These are phyloP conservation scores for Phaeotremella fagi DNA, from an alignment of 768 basidiomycete genomes.

Conservation along the genomic window DNA sequence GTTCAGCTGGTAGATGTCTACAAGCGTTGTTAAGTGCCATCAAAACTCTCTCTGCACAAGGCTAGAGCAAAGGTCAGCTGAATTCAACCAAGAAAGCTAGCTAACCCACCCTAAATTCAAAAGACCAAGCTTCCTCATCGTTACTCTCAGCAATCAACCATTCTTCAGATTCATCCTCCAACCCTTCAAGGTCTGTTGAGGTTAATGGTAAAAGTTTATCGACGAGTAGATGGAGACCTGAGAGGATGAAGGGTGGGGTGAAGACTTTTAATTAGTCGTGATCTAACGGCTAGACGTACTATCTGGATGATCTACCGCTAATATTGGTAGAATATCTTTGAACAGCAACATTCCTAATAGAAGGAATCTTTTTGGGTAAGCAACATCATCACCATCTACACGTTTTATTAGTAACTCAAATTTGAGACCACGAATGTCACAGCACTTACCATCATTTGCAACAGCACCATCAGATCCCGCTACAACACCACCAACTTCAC, in stretches of 20 bases:
- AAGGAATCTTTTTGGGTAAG: slow-evolving; percentile 45
- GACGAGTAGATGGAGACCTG: slow-evolving; percentile 59
- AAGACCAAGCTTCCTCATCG: slow-evolving; percentile 89
- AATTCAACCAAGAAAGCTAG: background rate
- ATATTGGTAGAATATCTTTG: slow-evolving; percentile 46
- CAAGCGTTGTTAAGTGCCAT: slow-evolving; percentile 55
- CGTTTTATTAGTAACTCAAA: background rate
- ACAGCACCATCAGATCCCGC: slow-evolving; percentile 35
- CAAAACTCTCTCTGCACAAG: slow-evolving; percentile 88
- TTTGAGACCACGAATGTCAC: background rate
- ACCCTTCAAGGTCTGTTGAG: slow-evolving; percentile 70
- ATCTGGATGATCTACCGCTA: slow-evolving; percentile 36
- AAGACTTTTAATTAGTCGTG: slow-evolving; percentile 32
- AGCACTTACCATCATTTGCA: slow-evolving; percentile 38
- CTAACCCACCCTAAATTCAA: slow-evolving; percentile 80
- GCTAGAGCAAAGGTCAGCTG: slow-evolving; percentile 52
- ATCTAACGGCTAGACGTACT: slow-evolving; percentile 20
- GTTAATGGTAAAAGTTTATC: slow-evolving; percentile 80
- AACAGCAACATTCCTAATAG: slow-evolving; percentile 44
- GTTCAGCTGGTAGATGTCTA: slow-evolving; percentile 28
- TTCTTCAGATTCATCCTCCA: slow-evolving; percentile 87
- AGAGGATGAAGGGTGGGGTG: slow-evolving; percentile 38
- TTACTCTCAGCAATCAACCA: slow-evolving; percentile 88
- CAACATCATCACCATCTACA: slow-evolving; percentile 28
- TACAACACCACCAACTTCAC: slow-evolving; percentile 40